Evolutionary conservation across 345 rosid genomes (phyloP).

Genomic region (Citrus inodora): DNA sequence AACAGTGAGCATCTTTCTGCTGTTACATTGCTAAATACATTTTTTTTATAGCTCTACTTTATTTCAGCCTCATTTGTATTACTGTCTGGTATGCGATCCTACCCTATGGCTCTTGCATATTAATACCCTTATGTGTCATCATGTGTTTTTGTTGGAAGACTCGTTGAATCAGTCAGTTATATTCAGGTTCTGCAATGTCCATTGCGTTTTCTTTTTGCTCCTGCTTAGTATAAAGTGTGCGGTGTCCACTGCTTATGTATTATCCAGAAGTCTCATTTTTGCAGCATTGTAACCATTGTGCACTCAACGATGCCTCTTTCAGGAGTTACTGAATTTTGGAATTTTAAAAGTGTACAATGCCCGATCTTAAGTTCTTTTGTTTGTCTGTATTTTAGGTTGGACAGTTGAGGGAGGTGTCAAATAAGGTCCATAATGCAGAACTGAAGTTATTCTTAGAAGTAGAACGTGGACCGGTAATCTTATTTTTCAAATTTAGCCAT

Average conservation of each 20-base stretch:
- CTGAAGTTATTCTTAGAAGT: conserved; percentile 68
- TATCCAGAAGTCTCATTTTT: background rate
- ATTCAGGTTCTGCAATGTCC: background rate
- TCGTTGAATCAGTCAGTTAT: background rate
- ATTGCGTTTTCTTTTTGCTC: background rate
- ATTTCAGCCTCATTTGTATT: background rate
- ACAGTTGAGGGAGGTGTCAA: conserved; percentile 58
- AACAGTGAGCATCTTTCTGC: background rate
- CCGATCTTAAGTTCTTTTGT: background rate
- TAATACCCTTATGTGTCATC: background rate
- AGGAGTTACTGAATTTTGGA: background rate
- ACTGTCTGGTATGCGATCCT: background rate
- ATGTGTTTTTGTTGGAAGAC: too few species aligned
- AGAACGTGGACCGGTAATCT: conserved; percentile 59
- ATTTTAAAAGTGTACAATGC: background rate
- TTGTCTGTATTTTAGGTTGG: conserved; percentile 50
- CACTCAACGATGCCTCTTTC: background rate
- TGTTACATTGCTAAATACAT: background rate
- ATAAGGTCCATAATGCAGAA: conserved; percentile 57
- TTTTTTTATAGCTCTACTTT: background rate
- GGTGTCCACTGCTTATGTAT: background rate
- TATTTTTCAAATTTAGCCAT: background rate
- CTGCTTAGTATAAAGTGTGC: background rate
- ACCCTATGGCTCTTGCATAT: background rate
- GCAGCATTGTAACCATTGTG: background rate